A percentile compares a stretch with the other conserved stretches of the same genome.
Evolutionary conservation across 2,329 filamentous ascomycete species (phyloP).

Genomic region (Hymenoscyphus salicellus): DNA sequence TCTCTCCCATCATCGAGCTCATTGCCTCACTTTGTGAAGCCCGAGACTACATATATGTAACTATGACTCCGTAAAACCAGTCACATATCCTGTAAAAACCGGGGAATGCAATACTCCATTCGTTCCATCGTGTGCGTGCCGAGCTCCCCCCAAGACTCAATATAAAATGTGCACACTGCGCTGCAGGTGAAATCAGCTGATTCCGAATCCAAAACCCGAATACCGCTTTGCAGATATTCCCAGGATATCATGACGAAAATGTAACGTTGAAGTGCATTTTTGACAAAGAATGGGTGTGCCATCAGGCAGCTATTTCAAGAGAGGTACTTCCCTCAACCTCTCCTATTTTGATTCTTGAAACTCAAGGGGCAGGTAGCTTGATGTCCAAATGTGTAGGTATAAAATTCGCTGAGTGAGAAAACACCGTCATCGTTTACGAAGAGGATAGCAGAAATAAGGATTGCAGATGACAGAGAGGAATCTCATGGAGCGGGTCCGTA

Average conservation of each 20-base stretch:
- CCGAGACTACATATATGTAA: too few relatives aligned
- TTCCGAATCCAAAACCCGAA: background rate
- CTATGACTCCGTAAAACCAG: too few relatives aligned
- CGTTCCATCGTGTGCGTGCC: background rate
- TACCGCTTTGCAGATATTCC: background rate
- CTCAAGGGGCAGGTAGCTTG: background rate
- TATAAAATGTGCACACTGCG: background rate
- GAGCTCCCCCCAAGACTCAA: background rate
- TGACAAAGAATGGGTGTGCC: background rate
- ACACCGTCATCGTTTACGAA: background rate
- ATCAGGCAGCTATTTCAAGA: background rate
- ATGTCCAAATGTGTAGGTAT: background rate
- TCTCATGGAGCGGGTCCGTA: too few relatives aligned
- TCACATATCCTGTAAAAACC: background rate
- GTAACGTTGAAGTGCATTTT: background rate
- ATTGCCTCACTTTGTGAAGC: background rate
- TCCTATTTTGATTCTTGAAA: background rate
- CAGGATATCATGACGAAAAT: constrained; percentile 3
- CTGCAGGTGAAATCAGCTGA: background rate
- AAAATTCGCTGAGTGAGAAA: background rate
- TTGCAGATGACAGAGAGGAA: background rate
- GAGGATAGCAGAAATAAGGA: too few relatives aligned
- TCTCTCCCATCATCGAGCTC: background rate
- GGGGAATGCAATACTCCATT: background rate
- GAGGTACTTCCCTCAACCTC: background rate